Evolutionary conservation across 306 rosid species (phyloP).

Genomic region (Echinosophora koreensis): DNA sequence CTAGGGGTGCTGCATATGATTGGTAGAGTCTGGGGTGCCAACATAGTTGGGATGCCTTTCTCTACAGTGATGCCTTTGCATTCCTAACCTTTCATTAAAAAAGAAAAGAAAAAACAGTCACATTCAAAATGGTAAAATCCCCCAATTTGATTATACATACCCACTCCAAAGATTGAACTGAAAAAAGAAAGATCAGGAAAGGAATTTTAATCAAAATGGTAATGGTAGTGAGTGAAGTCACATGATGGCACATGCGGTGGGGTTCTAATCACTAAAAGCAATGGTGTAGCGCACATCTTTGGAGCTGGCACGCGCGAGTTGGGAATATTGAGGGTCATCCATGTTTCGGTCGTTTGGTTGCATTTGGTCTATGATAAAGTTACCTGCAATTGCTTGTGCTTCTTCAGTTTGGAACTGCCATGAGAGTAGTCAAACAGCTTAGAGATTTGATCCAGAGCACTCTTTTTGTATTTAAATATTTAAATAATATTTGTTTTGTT

Average conservation of each 20-base stretch:
- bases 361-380: too few relatives aligned
- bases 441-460: slow-evolving; percentile 63
- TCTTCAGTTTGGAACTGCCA: slow-evolving; percentile 40
- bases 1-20: too few relatives aligned
- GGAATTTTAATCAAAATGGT: too few relatives aligned
- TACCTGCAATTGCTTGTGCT: slow-evolving; percentile 78
- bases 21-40: too few relatives aligned
- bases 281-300: slow-evolving; percentile 77
- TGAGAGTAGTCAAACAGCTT: slow-evolving; percentile 54
- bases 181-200: too few relatives aligned
- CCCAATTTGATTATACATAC: not conserved
- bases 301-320: slow-evolving; percentile 77
- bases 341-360: slow-evolving; percentile 65
- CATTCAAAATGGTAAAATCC: not conserved
- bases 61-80: too few relatives aligned
- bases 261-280: slow-evolving; percentile 80
- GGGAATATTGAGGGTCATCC: slow-evolving; percentile 50
- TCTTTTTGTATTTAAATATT: too few relatives aligned
- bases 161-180: too few relatives aligned
- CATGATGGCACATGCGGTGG: slow-evolving; percentile 71
- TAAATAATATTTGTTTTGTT: too few relatives aligned
- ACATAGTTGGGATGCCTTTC: too few relatives aligned
- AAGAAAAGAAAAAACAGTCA: too few relatives aligned
- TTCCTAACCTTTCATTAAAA: too few relatives aligned
- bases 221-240: slow-evolving; percentile 10